A percentile compares a stretch with the other conserved stretches of the same genome.
These are phyloP conservation scores for Lenzites betulinus DNA, from an alignment of 768 basidiomycete species.

Conservation along the genomic window DNA sequence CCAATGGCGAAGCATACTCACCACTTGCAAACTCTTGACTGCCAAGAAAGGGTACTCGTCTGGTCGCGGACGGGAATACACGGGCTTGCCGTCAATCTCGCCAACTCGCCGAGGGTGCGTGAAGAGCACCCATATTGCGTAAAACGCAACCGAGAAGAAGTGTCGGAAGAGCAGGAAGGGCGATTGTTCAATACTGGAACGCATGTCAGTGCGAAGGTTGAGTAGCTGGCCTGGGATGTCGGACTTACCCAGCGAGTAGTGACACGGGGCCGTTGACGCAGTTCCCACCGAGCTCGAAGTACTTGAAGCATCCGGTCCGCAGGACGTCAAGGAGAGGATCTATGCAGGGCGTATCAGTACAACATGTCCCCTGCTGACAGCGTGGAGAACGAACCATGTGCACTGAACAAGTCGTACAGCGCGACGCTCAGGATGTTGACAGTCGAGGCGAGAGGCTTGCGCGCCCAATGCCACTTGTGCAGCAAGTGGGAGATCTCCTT, in stretches of 20 bases:
- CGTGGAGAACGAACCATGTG: constrained; percentile 68
- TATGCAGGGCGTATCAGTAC: constrained; percentile 31
- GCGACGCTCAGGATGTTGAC: constrained; percentile 94
- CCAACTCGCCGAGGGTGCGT: constrained; percentile 51
- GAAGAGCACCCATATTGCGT: constrained; percentile 91
- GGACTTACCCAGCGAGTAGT: constrained; percentile 79
- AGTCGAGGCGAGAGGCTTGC: constrained; percentile 84
- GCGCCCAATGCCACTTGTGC: constrained; percentile 79
- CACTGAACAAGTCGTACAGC: constrained; percentile 92
- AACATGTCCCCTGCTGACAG: neutral
- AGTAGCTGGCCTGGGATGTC: neutral
- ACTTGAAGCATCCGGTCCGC: constrained; percentile 91
- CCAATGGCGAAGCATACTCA: too few species aligned
- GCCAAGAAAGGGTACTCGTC: constrained; percentile 75
- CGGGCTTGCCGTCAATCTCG: constrained; percentile 40
- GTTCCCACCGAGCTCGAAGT: constrained; percentile 92
- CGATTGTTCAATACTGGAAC: constrained; percentile 71
- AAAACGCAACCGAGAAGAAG: constrained; percentile 95
- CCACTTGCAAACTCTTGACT: constrained; percentile 65
- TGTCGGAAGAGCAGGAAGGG: constrained; percentile 81
- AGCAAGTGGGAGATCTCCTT: constrained; percentile 51
- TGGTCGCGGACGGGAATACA: constrained; percentile 45
- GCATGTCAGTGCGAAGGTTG: neutral
- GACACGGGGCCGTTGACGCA: constrained; percentile 91
- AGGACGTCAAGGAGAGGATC: constrained; percentile 64